Conservation (phyloP, 1,139 yeast genomes). For the Zygosaccharomyces pseudobailii region DNA sequence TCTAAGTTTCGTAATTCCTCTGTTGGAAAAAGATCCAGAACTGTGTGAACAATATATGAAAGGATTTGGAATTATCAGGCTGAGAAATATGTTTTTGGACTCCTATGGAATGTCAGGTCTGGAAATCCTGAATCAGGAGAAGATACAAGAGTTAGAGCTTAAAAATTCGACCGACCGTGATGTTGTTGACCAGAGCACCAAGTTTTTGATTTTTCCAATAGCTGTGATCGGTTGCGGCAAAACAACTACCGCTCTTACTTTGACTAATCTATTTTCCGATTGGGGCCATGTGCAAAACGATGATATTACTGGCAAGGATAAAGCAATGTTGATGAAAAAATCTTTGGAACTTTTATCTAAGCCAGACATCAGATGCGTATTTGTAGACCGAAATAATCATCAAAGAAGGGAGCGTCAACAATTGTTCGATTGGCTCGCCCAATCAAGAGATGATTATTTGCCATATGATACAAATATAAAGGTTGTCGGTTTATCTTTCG, state of each 20-base stretch:
- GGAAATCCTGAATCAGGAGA: slow-evolving; percentile 40
- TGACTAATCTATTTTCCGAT: slow-evolving; percentile 49
- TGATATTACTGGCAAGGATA: slow-evolving; percentile 49
- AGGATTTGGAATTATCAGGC: slow-evolving; percentile 70
- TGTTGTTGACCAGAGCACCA: slow-evolving; percentile 36
- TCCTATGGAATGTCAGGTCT: slow-evolving; percentile 44
- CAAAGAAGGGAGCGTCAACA: slow-evolving; percentile 63
- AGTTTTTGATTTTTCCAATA: slow-evolving; percentile 70
- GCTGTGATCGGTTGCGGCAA: slow-evolving; percentile 96
- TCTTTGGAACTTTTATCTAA: slow-evolving; percentile 42
- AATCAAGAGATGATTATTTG: slow-evolving; percentile 38
- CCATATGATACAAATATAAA: slow-evolving; percentile 39
- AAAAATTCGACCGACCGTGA: slow-evolving; percentile 31
- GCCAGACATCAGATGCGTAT: slow-evolving; percentile 44
- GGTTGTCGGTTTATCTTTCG: slow-evolving; percentile 67
- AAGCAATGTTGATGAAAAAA: slow-evolving; percentile 48
- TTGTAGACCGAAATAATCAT: slow-evolving; percentile 84
- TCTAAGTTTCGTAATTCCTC: slow-evolving; percentile 56
- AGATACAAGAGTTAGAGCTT: slow-evolving; percentile 33
- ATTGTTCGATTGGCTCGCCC: slow-evolving; percentile 51
- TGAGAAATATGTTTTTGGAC: slow-evolving; percentile 58
- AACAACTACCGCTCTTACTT: slow-evolving; percentile 70
- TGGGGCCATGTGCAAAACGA: slow-evolving; percentile 90
- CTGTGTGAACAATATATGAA: slow-evolving; percentile 44
- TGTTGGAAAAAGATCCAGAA: slow-evolving; percentile 45